Evolutionary conservation across 495 filamentous ascomycete species (phyloP).

Genomic region (Lepraria neglecta): DNA sequence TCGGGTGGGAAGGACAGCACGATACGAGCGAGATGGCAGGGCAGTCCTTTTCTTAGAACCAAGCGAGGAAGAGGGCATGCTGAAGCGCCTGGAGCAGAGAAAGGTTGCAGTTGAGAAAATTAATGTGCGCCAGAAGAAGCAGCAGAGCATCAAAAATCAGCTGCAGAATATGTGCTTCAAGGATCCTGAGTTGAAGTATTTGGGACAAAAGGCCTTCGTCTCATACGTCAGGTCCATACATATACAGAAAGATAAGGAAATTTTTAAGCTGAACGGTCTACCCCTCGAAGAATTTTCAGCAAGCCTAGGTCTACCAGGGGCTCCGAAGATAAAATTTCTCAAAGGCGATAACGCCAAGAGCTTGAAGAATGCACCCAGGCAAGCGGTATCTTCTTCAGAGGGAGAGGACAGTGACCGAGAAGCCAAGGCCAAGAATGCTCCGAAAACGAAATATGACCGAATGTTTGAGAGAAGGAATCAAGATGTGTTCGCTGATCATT

Average conservation of each 20-base stretch:
- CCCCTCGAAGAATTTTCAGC: slow-evolving; percentile 78
- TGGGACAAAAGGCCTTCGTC: slow-evolving; percentile 92
- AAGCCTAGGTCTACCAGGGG: slow-evolving; percentile 81
- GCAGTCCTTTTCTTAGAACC: slow-evolving; percentile 91
- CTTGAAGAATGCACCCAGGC: slow-evolving; percentile 76
- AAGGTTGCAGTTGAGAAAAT: slow-evolving; percentile 81
- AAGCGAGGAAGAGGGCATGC: slow-evolving; percentile 80
- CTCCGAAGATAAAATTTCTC: slow-evolving; percentile 84
- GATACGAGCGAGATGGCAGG: slow-evolving; percentile 80
- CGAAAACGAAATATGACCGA: slow-evolving; percentile 87
- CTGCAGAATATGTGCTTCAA: slow-evolving; percentile 93
- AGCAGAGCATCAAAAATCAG: slow-evolving; percentile 71
- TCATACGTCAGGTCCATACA: slow-evolving; percentile 77
- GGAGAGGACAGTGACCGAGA: slow-evolving; percentile 51
- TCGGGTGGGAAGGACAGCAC: slow-evolving; percentile 86
- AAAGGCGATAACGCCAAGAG: slow-evolving; percentile 81
- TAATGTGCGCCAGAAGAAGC: slow-evolving; percentile 82
- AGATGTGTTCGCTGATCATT: slow-evolving; percentile 87
- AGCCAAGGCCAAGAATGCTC: slow-evolving; percentile 48
- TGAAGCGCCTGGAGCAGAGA: slow-evolving; percentile 74
- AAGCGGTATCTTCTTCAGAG: slow-evolving; percentile 45
- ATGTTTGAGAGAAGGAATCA: slow-evolving; percentile 96
- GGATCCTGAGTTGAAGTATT: slow-evolving; percentile 86
- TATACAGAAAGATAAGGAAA: slow-evolving; percentile 86
- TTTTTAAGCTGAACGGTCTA: slow-evolving; percentile 74